Conservation (phyloP, 164 flowering plant genomes). For the Vitis riparia region DNA sequence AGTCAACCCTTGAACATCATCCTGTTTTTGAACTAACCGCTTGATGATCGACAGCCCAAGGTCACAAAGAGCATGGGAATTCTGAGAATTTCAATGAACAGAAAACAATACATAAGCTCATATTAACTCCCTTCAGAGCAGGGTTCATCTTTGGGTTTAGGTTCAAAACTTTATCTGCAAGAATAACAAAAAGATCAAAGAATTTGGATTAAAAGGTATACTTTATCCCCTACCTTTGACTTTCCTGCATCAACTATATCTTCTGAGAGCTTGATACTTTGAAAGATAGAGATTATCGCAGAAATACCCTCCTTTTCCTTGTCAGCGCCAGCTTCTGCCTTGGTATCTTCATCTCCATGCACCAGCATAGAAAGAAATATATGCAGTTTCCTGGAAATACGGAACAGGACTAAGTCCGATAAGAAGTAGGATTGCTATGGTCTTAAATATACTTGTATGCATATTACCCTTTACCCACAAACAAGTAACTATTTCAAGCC, state of each 20-base stretch:
- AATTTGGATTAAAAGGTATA: neutral
- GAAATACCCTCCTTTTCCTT: slow-evolving; percentile 54
- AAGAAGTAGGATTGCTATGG: slow-evolving; percentile 1
- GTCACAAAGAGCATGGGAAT: slow-evolving; percentile 81
- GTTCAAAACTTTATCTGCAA: too few relatives aligned
- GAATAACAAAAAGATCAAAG: neutral
- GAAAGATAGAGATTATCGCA: slow-evolving; percentile 53
- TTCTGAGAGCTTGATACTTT: slow-evolving; percentile 63
- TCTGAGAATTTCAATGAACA: slow-evolving; percentile 44
- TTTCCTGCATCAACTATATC: slow-evolving; percentile 64
- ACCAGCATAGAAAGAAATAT: slow-evolving; percentile 63
- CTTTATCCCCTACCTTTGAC: slow-evolving; percentile 55
- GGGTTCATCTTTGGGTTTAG: too few relatives aligned
- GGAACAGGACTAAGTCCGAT: neutral
- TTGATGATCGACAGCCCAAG: slow-evolving; percentile 73
- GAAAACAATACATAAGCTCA: slow-evolving; percentile 4
- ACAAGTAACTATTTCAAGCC: neutral
- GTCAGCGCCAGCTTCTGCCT: slow-evolving; percentile 38
- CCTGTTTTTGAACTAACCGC: slow-evolving; percentile 53
- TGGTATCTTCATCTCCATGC: slow-evolving; percentile 69
- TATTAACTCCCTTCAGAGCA: too few relatives aligned
- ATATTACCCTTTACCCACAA: neutral
- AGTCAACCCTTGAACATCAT: slow-evolving; percentile 30
- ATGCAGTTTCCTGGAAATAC: slow-evolving; percentile 61
- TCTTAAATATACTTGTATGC: neutral